Percentiles rank a stretch among this genome's conserved stretches.
Evolutionary conservation across 257 asterid genomes (phyloP).

Genomic region (Knoxia roxburghii): DNA sequence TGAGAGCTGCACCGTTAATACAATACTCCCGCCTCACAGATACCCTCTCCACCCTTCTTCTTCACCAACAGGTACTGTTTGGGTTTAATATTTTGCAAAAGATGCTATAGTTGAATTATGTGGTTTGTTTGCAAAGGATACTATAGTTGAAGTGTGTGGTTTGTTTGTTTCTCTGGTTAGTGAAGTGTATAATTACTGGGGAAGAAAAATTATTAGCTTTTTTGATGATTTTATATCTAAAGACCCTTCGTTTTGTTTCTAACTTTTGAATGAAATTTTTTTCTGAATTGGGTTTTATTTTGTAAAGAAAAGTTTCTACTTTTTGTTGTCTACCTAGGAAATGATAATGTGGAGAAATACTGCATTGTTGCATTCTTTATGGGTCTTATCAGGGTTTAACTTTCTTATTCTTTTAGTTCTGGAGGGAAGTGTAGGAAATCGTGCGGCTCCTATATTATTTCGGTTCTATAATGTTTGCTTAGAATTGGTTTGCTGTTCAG

Average conservation of each 20-base stretch:
- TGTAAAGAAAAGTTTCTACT: not conserved
- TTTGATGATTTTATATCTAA: not conserved
- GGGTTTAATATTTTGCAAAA: not conserved
- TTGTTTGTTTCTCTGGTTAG: too few relatives aligned
- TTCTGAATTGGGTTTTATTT: not conserved
- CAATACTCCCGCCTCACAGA: not conserved
- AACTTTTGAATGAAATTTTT: not conserved
- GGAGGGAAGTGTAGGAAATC: not conserved
- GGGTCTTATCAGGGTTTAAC: too few relatives aligned
- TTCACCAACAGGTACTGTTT: slow-evolving; percentile 3
- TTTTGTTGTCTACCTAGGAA: not conserved
- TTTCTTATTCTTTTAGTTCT: too few relatives aligned
- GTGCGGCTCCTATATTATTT: too few relatives aligned
- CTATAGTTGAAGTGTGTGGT: too few relatives aligned
- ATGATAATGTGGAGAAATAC: not conserved
- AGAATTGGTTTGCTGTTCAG: not conserved
- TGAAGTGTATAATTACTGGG: too few relatives aligned
- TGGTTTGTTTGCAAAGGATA: too few relatives aligned
- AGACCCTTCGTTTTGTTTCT: not conserved
- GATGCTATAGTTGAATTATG: not conserved
- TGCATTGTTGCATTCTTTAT: not conserved
- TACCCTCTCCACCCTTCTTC: not conserved
- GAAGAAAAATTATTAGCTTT: too few relatives aligned
- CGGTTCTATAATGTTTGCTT: not conserved
- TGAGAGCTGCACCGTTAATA: not conserved